phyloP scores from a whole-genome alignment of 768 basidiomycete genomes.

The Lyophyllum shimeji region DNA sequence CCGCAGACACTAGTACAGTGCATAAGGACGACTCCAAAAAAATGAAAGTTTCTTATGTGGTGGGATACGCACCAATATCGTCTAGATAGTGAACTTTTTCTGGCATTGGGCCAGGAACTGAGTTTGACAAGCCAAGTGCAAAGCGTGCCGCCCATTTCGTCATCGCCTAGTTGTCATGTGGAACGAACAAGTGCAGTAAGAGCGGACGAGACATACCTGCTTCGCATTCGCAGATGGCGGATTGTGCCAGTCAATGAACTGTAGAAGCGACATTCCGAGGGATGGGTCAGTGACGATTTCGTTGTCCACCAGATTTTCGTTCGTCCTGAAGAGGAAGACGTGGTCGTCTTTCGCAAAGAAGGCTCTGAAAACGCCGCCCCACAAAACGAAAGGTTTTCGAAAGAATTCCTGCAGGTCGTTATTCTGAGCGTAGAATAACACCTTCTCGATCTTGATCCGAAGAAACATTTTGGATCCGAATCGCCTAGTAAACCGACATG shows the following conservation, averaged over 20 bases:
- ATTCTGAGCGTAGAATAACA: constrained; percentile 27
- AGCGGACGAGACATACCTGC: constrained; percentile 41
- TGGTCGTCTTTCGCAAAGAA: constrained; percentile 61
- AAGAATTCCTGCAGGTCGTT: constrained; percentile 41
- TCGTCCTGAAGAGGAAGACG: constrained; percentile 55
- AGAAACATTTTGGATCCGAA: constrained; percentile 66
- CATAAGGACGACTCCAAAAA: neutral
- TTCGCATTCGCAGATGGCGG: constrained; percentile 40
- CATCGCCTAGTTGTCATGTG: constrained; percentile 40
- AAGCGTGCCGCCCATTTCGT: constrained; percentile 67
- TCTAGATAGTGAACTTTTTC: constrained; percentile 35
- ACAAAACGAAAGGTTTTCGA: constrained; percentile 50
- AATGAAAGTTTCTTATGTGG: too few species aligned
- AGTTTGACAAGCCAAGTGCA: constrained; percentile 62
- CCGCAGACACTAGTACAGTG: constrained; percentile 22
- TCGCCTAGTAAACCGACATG: constrained; percentile 54
- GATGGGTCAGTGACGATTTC: constrained; percentile 9
- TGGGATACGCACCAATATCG: constrained; percentile 47
- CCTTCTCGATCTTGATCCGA: constrained; percentile 43
- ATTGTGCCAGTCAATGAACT: constrained; percentile 60
- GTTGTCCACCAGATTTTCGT: constrained; percentile 36
- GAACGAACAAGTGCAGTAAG: neutral
- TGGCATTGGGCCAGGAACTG: constrained; percentile 49
- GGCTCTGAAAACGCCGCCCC: constrained; percentile 53
- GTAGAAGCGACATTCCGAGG: constrained; percentile 31